Evolutionary conservation across 495 filamentous ascomycete species (phyloP).

Genomic region (Arthonia radiata): DNA sequence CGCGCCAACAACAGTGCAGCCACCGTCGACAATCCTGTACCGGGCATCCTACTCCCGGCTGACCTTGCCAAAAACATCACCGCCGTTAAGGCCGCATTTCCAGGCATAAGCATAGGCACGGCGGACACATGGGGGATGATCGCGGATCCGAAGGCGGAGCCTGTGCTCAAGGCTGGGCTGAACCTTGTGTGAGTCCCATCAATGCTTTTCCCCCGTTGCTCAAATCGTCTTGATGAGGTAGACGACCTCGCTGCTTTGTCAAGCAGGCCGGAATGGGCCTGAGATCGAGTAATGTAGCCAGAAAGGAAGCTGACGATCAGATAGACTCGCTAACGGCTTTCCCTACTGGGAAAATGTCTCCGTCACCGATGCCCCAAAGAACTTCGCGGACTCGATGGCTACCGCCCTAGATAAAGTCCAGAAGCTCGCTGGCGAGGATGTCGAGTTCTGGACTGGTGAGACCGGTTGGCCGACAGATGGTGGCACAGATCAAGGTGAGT

Average conservation of each 20-base stretch:
- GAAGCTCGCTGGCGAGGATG: conserved; percentile 27
- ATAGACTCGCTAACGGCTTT: conserved; percentile 54
- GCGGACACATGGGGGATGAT: conserved; percentile 71
- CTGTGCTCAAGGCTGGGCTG: conserved; percentile 31
- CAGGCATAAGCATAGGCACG: conserved; percentile 38
- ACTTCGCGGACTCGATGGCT: conserved; percentile 51
- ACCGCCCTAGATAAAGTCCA: conserved; percentile 50
- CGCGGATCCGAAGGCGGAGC: conserved; percentile 46
- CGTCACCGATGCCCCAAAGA: conserved; percentile 34
- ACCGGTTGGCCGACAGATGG: conserved; percentile 39
- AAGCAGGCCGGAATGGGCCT: no score
- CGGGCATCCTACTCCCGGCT: no score
- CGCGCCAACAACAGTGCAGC: conserved; percentile 42
- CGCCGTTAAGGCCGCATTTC: conserved; percentile 27
- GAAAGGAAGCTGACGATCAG: not conserved
- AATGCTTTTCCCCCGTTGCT: no score
- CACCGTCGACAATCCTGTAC: no score
- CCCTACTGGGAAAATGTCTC: conserved; percentile 57
- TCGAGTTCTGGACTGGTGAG: conserved; percentile 55
- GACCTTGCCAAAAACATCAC: conserved; percentile 38
- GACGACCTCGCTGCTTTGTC: no score
- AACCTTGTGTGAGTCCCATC: conserved; percentile 30
- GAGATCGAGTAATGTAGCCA: not conserved
- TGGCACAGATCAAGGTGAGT: conserved; percentile 14
- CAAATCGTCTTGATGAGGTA: no score